These are phyloP conservation scores for Sphenostylis stenocarpa DNA, from an alignment of 306 rosid species.

Conservation along the genomic window DNA sequence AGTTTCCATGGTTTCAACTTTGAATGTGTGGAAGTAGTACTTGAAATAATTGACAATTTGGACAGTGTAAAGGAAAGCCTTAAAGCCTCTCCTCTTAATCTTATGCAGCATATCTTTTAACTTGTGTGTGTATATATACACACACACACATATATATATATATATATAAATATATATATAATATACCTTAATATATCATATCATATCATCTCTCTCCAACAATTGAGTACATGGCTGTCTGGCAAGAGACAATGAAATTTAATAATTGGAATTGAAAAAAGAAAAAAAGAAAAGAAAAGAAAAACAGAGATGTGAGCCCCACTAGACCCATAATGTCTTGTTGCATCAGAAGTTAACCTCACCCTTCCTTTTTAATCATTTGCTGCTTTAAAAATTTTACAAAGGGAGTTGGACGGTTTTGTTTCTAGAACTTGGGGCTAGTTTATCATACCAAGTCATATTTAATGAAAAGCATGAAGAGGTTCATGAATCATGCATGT, in stretches of 20 bases:
- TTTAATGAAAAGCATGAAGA: constrained; percentile 33
- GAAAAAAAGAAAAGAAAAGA: constrained; percentile 40
- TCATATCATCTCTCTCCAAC: constrained; percentile 69
- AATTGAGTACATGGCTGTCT: constrained; percentile 74
- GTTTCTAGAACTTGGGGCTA: constrained; percentile 35
- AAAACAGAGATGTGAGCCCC: constrained; percentile 60
- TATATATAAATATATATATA: too few relatives aligned
- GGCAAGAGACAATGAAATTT: constrained; percentile 69
- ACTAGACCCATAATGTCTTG: constrained; percentile 66
- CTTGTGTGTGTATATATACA: constrained; percentile 14
- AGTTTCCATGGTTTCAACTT: constrained; percentile 67
- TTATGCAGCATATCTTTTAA: constrained; percentile 40
- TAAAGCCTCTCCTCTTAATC: constrained; percentile 35
- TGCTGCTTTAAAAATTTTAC: constrained; percentile 38
- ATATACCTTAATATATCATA: constrained; percentile 39
- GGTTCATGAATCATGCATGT: constrained; percentile 55
- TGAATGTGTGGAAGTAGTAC: constrained; percentile 5
- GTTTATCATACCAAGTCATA: constrained; percentile 27
- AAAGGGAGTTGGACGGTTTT: constrained; percentile 38
- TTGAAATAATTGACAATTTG: constrained; percentile 1
- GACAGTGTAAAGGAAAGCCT: constrained; percentile 14
- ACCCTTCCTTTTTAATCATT: constrained; percentile 58
- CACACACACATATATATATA: too few relatives aligned
- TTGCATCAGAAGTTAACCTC: constrained; percentile 62
- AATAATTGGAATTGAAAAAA: constrained; percentile 56